These are phyloP conservation scores for Cylindricascospora bacillispora DNA, from an alignment of 1,139 yeast genomes.

Conservation along the genomic window DNA sequence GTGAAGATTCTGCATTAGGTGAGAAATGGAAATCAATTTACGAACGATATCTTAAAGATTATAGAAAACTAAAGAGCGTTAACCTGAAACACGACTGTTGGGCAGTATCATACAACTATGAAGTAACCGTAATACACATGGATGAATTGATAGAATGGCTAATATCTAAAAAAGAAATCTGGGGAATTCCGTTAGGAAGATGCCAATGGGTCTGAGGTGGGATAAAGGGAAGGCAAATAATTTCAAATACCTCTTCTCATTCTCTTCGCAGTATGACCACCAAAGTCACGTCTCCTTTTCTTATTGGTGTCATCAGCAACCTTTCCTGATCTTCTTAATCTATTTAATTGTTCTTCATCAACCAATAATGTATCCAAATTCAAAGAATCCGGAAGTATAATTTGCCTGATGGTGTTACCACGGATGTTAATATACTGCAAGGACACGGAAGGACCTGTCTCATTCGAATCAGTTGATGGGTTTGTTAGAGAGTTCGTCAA, in stretches of 20 bases:
- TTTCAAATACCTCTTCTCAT: slow-evolving; percentile 23
- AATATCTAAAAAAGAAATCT: slow-evolving; percentile 15
- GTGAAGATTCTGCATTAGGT: slow-evolving; percentile 5
- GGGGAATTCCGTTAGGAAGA: slow-evolving; percentile 25
- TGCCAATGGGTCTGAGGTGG: slow-evolving; percentile 17
- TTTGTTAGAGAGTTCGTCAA: slow-evolving; percentile 8
- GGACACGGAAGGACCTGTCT: slow-evolving; percentile 57
- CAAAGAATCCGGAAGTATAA: slow-evolving; percentile 75
- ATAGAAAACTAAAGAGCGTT: slow-evolving; percentile 20
- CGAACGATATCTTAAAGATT: slow-evolving; percentile 14
- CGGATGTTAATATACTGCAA: slow-evolving; percentile 76
- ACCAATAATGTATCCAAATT: slow-evolving; percentile 67
- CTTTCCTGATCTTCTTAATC: slow-evolving; percentile 19
- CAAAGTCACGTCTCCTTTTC: slow-evolving; percentile 25
- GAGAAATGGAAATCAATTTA: slow-evolving; percentile 8
- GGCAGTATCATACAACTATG: slow-evolving; percentile 12
- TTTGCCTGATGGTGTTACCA: slow-evolving; percentile 82
- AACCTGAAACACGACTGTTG: slow-evolving; percentile 19
- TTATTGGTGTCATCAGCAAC: slow-evolving; percentile 13
- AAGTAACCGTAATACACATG: slow-evolving; percentile 14
- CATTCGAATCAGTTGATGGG: slow-evolving; percentile 6
- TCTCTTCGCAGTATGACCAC: slow-evolving; percentile 20
- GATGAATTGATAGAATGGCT: slow-evolving; percentile 25
- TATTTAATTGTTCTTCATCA: slow-evolving; percentile 31
- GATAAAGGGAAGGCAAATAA: background rate